Evolutionary conservation across 2,329 filamentous ascomycete species (phyloP), one percentile per base, ranked within the genome.

Genomic region (Curvularia verruculosa): DNA sequence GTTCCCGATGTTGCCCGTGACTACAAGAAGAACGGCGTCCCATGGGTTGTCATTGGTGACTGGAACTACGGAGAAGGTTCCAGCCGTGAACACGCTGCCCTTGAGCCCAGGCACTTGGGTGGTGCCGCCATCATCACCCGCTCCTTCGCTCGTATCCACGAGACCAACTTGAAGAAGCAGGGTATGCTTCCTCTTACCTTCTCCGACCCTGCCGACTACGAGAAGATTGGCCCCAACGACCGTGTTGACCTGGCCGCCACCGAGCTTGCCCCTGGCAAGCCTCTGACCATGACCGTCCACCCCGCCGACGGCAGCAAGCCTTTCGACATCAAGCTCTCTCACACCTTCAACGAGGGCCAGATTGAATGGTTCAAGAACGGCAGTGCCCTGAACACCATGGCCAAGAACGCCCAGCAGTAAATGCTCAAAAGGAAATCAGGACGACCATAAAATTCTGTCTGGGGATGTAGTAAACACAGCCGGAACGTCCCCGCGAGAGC

Each of bases 161-260:
- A 99, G 86, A 99, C 95, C 84, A 99, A 99, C 87, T 83, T 99
- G 84, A 99, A 99, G 91, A 99, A 99, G 89, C 95, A 99, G 87
- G 95, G 95, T 82, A 97, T 99, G 94, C 90, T 99, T 82, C 95
- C 95, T 74, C 86, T 99, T 66, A 98, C 93, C 72, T 99, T 99
- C 83, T 81, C 87, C 56, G 88, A 98, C 77, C 94, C 94, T 55
- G 94, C 89, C 77, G 95, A 99, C 81, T 99, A 99, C 81, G 95
- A 99, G 80, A 96, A 91, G 87, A 93, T 99, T 80, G 87, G 89
- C 77, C 90, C 92, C 67, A 89, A 95, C 60, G 95, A 96, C 85
- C 93, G 89, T 82, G 88, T 98, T 69, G 93, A 97, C 78, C 83
- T 99, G 59, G 81, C 92, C 74, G 89, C 87, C 85, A 97, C 94